Conservation (phyloP, 2,329 filamentous ascomycete genomes). For the Alternaria triticimaculans region DNA sequence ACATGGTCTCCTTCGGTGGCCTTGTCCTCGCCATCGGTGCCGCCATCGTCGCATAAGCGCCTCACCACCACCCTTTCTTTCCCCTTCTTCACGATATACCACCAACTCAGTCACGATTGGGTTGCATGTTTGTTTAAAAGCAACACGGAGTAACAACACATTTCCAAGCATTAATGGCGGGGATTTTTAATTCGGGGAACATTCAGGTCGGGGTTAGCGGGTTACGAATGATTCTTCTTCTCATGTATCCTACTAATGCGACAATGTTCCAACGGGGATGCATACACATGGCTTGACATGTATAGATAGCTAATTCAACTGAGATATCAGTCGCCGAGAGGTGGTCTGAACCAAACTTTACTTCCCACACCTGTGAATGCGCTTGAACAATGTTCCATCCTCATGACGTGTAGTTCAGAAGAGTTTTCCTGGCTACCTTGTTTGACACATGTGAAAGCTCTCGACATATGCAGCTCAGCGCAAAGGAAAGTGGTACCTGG, state of each 20-base stretch:
- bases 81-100: conserved; percentile 8
- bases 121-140: conserved; percentile 9
- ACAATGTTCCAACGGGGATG: background rate
- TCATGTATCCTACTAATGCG: conserved; percentile 8
- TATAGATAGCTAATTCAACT: conserved; percentile 5
- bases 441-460: background rate
- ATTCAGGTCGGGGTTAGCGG: background rate
- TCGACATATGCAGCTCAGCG: background rate
- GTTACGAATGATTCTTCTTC: background rate
- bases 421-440: background rate
- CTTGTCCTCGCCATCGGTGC: conserved; percentile 37
- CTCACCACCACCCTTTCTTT: background rate
- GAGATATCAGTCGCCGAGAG: background rate
- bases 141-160: conserved; percentile 9
- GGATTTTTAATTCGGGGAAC: conserved; percentile 5
- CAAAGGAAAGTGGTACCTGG: background rate
- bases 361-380: background rate
- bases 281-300: background rate
- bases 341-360: background rate
- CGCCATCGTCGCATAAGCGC: conserved; percentile 38
- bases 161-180: conserved; percentile 11
- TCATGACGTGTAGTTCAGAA: background rate
- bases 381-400: background rate
- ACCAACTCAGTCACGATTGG: conserved; percentile 5
- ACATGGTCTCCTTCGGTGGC: conserved; percentile 39